phyloP scores from a whole-genome alignment of 257 asterid genomes.

The Solanum lycopersicoides region DNA sequence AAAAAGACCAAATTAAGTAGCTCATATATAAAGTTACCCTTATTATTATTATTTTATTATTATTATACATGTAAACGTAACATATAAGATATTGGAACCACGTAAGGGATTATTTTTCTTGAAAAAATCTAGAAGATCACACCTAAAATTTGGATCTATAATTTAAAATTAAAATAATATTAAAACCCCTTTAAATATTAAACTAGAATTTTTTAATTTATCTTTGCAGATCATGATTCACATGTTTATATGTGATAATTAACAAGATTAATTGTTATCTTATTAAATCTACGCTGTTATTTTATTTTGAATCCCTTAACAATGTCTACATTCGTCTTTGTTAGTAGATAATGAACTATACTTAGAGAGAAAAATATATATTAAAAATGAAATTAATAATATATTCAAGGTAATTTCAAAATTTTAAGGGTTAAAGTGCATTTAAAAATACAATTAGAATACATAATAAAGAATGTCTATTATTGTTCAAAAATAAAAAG shows the following conservation, averaged over 20 bases:
- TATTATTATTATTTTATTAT: too few species aligned
- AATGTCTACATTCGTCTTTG: too few species aligned
- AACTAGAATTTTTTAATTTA: too few species aligned
- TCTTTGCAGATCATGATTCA: not conserved
- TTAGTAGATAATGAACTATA: not conserved
- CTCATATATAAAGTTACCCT: not conserved
- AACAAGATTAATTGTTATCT: not conserved
- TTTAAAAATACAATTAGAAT: too few species aligned
- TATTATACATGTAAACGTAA: not conserved
- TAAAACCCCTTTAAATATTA: too few species aligned
- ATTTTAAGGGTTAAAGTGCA: not conserved
- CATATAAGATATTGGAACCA: not conserved
- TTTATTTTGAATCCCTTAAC: not conserved
- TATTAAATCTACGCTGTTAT: not conserved
- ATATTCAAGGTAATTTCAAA: not conserved
- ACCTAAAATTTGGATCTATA: not conserved
- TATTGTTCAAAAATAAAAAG: too few species aligned
- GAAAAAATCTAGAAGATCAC: not conserved
- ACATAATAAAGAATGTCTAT: not conserved
- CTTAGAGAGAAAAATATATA: too few species aligned
- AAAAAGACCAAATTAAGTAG: not conserved
- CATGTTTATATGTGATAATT: not conserved
- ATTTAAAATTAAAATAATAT: too few species aligned
- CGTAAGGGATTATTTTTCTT: not conserved
- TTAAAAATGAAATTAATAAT: too few species aligned